These are phyloP conservation scores for Aspergillus fumigatiaffinis DNA, from an alignment of 2,329 filamentous ascomycete genomes.

Conservation along the genomic window DNA sequence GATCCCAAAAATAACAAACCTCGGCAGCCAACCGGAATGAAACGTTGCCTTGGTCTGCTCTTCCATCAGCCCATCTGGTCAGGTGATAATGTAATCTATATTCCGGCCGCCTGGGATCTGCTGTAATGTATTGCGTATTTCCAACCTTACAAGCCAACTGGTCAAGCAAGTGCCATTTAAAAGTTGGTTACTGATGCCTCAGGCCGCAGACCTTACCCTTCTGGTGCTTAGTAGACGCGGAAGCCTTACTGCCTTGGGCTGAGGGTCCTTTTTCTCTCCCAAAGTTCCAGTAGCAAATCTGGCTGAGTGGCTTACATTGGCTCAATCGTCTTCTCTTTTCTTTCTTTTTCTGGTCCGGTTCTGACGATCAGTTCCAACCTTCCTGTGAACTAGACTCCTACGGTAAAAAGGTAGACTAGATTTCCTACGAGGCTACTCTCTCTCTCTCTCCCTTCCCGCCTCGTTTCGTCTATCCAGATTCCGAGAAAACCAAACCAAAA, in stretches of 20 bases:
- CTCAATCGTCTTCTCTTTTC: background rate
- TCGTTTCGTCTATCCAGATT: constrained; percentile 17
- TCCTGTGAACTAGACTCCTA: background rate
- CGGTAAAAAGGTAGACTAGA: too few species aligned
- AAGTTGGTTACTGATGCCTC: constrained; percentile 3
- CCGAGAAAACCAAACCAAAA: constrained; percentile 16
- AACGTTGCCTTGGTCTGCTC: background rate
- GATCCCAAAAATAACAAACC: constrained; percentile 12
- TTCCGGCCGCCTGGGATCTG: too few species aligned
- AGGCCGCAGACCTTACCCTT: constrained; percentile 2
- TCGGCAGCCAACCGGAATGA: constrained; percentile 15
- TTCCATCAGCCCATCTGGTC: background rate
- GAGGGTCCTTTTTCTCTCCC: background rate
- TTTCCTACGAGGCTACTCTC: background rate
- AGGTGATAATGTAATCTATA: background rate
- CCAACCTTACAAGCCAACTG: too few species aligned
- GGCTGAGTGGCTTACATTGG: background rate
- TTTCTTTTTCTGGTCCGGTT: constrained; percentile 1
- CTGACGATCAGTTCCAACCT: constrained; percentile 17
- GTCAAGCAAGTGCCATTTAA: background rate
- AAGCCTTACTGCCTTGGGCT: constrained; percentile 14
- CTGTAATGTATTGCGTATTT: too few species aligned
- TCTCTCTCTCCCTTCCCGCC: constrained; percentile 13
- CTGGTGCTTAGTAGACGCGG: background rate
- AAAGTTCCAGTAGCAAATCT: background rate